Base-by-base conservation (phyloP, 2,329 filamentous ascomycete species). In the Achaetomium macrosporum region DNA sequence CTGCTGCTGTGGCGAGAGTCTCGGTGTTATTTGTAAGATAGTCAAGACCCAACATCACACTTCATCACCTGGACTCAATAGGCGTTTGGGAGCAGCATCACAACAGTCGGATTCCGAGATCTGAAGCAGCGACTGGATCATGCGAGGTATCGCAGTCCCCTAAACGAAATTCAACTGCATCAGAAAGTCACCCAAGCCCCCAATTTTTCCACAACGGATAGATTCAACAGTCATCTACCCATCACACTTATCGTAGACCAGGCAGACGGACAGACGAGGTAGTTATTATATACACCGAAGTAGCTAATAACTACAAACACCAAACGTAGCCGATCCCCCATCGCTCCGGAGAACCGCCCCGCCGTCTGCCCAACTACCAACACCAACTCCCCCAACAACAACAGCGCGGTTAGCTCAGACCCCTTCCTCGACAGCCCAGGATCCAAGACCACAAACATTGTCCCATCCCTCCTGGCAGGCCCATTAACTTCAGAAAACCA, bases 221-320 rank as follows among this genome's bases (percentile, higher is more conserved):
- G 35, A 50, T 33, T 44, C 16, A 35, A 40, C 19, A n/a, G 13
- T 33, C 35, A 50, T 45, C 20, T 25, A 40, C 36, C 45, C 45
- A 42, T 42, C 37, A n/a, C 37, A 20, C 46, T 16, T 25, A 13
- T 39, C 35, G 16, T n/a, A 8, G n/a, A 37, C 13, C 35, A 16
- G 35, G 35, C 35, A 37, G 35, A 3, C 30, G n/a, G 31, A 20
- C 39, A 36, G 13, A 16, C 10, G 3, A n/a, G 7, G 25, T n/a
- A 20, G 11, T 41, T 25, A 17, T 42, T 41, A 47, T 11, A 37
- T 36, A 36, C 42, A 41, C 50, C 30, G 12, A 29, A 16, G 31
- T 33, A 19, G 12, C 16, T 40, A 29, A 29, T 41, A 53, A 49
- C 45, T 53, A 53, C 45, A 53, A 10, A 37, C 44, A 41, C 11